Evolutionary conservation across 352 stramenopile genomes (phyloP), one percentile per base, ranked within the genome.

Genomic region (Pythium oligandrum): DNA sequence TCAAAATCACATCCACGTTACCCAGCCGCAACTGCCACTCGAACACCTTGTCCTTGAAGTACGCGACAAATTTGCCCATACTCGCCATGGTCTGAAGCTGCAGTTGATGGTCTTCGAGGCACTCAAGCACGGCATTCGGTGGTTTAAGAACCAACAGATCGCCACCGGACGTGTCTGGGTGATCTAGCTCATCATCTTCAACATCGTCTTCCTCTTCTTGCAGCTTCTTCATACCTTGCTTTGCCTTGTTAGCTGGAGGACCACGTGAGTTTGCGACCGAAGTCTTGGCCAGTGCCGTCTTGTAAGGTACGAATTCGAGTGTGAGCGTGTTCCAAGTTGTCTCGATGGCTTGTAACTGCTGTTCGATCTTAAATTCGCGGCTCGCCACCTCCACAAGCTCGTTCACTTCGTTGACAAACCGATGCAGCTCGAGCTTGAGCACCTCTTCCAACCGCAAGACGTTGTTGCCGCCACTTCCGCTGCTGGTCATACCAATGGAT

Each of bases 351-450:
- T 70, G 75, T n/a, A 98, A 70, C 48, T 98, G 95, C 57, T 97
- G 96, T 59, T 98, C 95, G 55, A 98, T 98, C 70, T 98, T 98
- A 53, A 97, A 95, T 51, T 98, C 95, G n/a, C 97, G 96, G 11
- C 78, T 89, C 48, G 93, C 95, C 54, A 97, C 96, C 64, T 98
- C 93, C 2, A 98, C 89, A 26, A 98, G 78, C 46, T 98, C 93
- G 57, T 95, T 92, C 38, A 98, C 92, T 59, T 97, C 88, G 48
- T 95, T 95, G 26, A 97, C 92, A 53, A 96, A 92, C 4, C 77
- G 75, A 59, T 97, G 86, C 35, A 98, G 72, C 40, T 98, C 87
- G n/a, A 98, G 72, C 42, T 78, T 73, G 40, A 98, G 80, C 51
- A 98, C 93, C 53, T 98, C 90, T 63, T 96, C 80, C 17, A 98